These are phyloP conservation scores for Blastobotrys indianensis DNA, from an alignment of 1,139 yeast species.

Conservation along the genomic window DNA sequence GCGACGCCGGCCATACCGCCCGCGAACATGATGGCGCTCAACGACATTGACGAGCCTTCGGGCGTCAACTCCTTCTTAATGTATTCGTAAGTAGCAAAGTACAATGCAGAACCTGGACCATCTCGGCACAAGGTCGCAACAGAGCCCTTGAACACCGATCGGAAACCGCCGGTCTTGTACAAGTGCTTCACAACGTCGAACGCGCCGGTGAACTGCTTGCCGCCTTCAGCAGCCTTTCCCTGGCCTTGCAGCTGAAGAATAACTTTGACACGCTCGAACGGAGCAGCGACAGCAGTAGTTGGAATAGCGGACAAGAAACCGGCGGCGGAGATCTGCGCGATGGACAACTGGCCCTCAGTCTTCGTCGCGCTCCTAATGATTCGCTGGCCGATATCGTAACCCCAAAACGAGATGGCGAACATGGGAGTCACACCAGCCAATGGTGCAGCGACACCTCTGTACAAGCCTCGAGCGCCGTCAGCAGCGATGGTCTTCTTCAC, in stretches of 20 bases:
- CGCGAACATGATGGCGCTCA: constrained; percentile 74
- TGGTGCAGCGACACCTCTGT: constrained; percentile 86
- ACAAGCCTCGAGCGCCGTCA: constrained; percentile 75
- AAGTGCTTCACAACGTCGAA: constrained; percentile 61
- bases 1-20: constrained; percentile 96
- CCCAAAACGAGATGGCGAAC: constrained; percentile 98
- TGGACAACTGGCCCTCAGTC: constrained; percentile 45
- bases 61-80: constrained; percentile 59
- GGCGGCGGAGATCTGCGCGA: constrained; percentile 76
- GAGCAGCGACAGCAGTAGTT: constrained; percentile 92
- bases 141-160: constrained; percentile 86
- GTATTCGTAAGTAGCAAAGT: constrained; percentile 90
- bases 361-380: constrained; percentile 47
- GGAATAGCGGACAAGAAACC: constrained; percentile 97
- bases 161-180: constrained; percentile 74
- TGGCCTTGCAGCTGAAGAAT: constrained; percentile 77
- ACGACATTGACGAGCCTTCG: constrained; percentile 50
- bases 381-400: constrained; percentile 88
- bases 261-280: constrained; percentile 93
- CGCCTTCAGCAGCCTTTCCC: constrained; percentile 32
- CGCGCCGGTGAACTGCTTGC: constrained; percentile 42
- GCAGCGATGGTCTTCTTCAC: constrained; percentile 60
- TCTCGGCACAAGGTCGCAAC: constrained; percentile 91
- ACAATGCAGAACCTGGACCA: constrained; percentile 97
- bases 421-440: constrained; percentile 93